Evolutionary conservation across 306 rosid species (phyloP).

Genomic region (Begonia peltatifolia): DNA sequence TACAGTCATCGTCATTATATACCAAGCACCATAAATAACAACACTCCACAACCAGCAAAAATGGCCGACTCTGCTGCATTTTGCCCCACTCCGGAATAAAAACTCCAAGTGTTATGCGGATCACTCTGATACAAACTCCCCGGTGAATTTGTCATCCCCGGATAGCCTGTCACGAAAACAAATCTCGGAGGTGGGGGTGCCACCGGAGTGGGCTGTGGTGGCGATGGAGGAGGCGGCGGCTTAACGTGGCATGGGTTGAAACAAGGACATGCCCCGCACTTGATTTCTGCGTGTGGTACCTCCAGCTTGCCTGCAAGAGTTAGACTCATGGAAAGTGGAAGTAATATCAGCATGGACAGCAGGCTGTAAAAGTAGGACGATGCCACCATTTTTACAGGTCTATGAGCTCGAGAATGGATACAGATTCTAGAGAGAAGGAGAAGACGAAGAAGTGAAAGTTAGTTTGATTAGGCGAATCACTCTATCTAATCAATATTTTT

Average conservation of each 20-base stretch:
- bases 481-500: too few relatives aligned
- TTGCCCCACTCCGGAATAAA: slow-evolving; percentile 15
- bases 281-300: slow-evolving; percentile 21
- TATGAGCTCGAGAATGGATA: neutral
- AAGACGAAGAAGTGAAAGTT: slow-evolving; percentile 4
- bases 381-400: slow-evolving; percentile 13
- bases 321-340: slow-evolving; percentile 5
- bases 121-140: slow-evolving; percentile 28
- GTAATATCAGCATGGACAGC: slow-evolving; percentile 3
- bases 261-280: slow-evolving; percentile 81
- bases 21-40: slow-evolving; percentile 3
- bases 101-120: slow-evolving; percentile 12
- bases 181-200: slow-evolving; percentile 38
- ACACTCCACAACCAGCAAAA: slow-evolving; percentile 22
- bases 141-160: slow-evolving; percentile 10
- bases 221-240: slow-evolving; percentile 7
- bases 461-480: neutral
- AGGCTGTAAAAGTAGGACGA: slow-evolving; percentile 7
- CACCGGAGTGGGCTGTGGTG: slow-evolving; percentile 4
- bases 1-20: too few relatives aligned
- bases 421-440: slow-evolving; percentile 4
- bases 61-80: slow-evolving; percentile 10
- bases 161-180: slow-evolving; percentile 37
- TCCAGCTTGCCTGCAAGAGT: slow-evolving; percentile 17
- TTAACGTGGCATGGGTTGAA: slow-evolving; percentile 31